phyloP scores from a whole-genome alignment of 805 yeast species.

The Candida endomychidarum region DNA sequence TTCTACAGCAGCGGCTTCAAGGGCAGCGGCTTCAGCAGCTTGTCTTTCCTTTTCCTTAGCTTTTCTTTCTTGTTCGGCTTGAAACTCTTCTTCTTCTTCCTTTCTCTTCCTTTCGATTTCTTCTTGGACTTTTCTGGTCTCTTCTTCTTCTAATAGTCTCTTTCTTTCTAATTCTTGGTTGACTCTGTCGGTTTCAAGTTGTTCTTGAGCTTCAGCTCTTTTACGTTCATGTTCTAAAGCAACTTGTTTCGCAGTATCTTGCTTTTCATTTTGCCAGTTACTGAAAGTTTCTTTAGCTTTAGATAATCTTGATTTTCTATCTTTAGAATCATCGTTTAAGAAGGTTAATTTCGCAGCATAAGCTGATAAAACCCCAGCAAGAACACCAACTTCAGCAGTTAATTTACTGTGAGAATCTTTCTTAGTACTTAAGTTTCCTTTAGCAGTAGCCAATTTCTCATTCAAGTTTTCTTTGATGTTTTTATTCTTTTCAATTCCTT shows the following conservation, averaged over 20 bases:
- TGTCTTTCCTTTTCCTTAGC: slow-evolving; percentile 16
- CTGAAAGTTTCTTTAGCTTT: slow-evolving; percentile 41
- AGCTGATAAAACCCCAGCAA: slow-evolving; percentile 43
- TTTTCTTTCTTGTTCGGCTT: slow-evolving; percentile 14
- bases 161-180: slow-evolving; percentile 36
- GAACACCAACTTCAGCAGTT: slow-evolving; percentile 43
- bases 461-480: slow-evolving; percentile 44
- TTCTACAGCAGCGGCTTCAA: slow-evolving; percentile 16
- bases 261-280: slow-evolving; percentile 48
- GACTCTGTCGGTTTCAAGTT: slow-evolving; percentile 29
- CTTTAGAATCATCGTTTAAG: slow-evolving; percentile 39
- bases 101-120: slow-evolving; percentile 23
- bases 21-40: slow-evolving; percentile 17
- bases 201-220: slow-evolving; percentile 44
- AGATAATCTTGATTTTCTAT: slow-evolving; percentile 33
- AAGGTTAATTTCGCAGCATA: slow-evolving; percentile 43
- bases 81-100: slow-evolving; percentile 20
- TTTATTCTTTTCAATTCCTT: slow-evolving; percentile 25
- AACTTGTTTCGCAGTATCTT: slow-evolving; percentile 39
- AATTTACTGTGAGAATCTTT: slow-evolving; percentile 38
- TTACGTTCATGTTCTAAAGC: slow-evolving; percentile 36
- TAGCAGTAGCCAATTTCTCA: slow-evolving; percentile 33
- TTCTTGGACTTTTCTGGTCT: slow-evolving; percentile 32
- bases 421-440: slow-evolving; percentile 37
- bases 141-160: slow-evolving; percentile 33